Conservation (phyloP, 495 filamentous ascomycete species). For the Xylaria grammica region DNA sequence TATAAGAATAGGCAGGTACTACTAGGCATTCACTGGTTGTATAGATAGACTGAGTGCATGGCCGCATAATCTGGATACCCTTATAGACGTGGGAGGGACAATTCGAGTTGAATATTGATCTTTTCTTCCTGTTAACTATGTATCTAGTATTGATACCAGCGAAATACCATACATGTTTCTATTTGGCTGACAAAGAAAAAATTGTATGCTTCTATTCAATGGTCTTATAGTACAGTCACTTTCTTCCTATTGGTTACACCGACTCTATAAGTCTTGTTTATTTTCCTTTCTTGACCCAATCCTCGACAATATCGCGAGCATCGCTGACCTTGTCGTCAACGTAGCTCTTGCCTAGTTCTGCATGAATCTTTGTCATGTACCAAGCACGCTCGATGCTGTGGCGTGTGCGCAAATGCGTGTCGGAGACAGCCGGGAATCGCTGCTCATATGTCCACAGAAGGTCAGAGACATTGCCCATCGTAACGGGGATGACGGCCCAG, state of each 20-base stretch:
- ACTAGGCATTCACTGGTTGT: not conserved
- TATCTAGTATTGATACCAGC: not conserved
- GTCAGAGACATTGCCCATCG: slow-evolving; percentile 82
- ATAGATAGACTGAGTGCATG: slow-evolving; percentile 11
- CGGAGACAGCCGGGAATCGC: slow-evolving; percentile 75
- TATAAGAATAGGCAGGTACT: not conserved
- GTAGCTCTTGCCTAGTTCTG: slow-evolving; percentile 68
- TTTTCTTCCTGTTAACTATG: not conserved
- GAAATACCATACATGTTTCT: not conserved
- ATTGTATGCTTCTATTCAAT: slow-evolving; percentile 27
- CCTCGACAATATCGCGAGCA: slow-evolving; percentile 76
- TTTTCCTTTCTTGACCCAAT: slow-evolving; percentile 88
- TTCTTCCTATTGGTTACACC: slow-evolving; percentile 7
- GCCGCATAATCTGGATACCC: slow-evolving; percentile 19
- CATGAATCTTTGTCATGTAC: slow-evolving; percentile 72
- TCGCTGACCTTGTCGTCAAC: slow-evolving; percentile 78
- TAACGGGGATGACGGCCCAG: slow-evolving; percentile 75
- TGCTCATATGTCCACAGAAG: slow-evolving; percentile 90
- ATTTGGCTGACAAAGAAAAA: slow-evolving; percentile 23
- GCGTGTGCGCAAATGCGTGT: slow-evolving; percentile 72
- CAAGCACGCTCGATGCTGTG: slow-evolving; percentile 70
- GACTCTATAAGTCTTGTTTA: slow-evolving; percentile 36
- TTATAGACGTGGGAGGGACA: slow-evolving; percentile 17
- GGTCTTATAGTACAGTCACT: slow-evolving; percentile 26
- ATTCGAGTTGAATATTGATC: not conserved